Evolutionary conservation across 2,329 filamentous ascomycete genomes (phyloP).

Genomic region (Diaporthe eres): DNA sequence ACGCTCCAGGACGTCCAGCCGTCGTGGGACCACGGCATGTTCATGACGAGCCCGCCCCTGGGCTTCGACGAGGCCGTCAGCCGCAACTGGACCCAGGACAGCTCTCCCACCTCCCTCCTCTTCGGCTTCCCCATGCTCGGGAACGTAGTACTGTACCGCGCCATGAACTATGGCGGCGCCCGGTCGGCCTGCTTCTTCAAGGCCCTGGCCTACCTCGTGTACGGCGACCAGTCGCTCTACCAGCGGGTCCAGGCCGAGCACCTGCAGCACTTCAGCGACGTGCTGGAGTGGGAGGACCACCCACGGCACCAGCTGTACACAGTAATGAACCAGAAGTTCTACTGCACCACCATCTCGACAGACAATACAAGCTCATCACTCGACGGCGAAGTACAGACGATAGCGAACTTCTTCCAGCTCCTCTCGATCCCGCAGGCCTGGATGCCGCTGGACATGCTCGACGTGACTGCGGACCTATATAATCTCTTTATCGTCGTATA

Average conservation of each 20-base stretch:
- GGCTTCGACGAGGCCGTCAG: conserved; percentile 38
- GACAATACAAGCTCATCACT: background rate
- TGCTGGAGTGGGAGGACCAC: conserved; percentile 46
- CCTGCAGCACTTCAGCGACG: conserved; percentile 47
- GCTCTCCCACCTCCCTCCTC: conserved; percentile 31
- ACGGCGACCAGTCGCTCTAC: conserved; percentile 47
- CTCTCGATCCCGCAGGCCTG: conserved; percentile 50
- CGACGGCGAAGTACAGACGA: background rate
- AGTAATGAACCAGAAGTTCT: conserved; percentile 46
- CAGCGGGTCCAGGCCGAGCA: conserved; percentile 53
- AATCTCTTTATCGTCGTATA: conserved; percentile 52
- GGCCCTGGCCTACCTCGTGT: conserved; percentile 48
- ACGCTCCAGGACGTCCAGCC: conserved; percentile 2
- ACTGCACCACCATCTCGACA: conserved; percentile 15
- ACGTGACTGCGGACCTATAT: conserved; percentile 53
- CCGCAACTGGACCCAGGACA: conserved; percentile 8
- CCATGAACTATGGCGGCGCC: conserved; percentile 44
- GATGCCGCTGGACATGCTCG: conserved; percentile 48
- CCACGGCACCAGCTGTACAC: conserved; percentile 48
- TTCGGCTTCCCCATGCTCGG: conserved; percentile 53
- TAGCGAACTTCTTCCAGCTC: conserved; percentile 50
- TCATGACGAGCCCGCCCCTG: background rate
- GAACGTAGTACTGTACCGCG: conserved; percentile 49
- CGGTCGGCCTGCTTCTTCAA: conserved; percentile 53
- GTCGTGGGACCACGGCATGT: conserved; percentile 14